Conservation (phyloP, 73 alveolate species). For the Paraurostyla sp. region DNA sequence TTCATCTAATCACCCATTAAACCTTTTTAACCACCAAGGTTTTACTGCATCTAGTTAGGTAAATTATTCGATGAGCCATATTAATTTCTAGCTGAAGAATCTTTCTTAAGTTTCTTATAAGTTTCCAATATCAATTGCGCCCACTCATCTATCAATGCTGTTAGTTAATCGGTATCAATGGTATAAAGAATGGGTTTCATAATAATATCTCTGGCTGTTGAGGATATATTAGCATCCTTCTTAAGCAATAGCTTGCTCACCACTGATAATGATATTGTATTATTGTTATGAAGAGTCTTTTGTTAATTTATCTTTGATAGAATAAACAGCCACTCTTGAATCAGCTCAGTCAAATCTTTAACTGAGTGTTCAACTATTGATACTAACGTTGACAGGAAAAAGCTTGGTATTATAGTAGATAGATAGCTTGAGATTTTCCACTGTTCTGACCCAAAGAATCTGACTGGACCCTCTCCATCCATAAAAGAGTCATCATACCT, state of each 20-base stretch:
- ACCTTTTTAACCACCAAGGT: too few relatives aligned
- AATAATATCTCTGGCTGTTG: slow-evolving; percentile 70
- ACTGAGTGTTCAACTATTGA: slow-evolving; percentile 59
- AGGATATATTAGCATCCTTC: slow-evolving; percentile 58
- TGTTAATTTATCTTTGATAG: slow-evolving; percentile 50
- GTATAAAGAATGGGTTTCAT: slow-evolving; percentile 65
- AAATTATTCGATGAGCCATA: neutral
- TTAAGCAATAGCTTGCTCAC: slow-evolving; percentile 64
- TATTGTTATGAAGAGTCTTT: slow-evolving; percentile 9
- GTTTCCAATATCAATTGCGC: slow-evolving; percentile 63
- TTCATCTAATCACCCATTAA: neutral
- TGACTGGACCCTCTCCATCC: slow-evolving; percentile 15
- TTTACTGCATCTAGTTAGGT: too few relatives aligned
- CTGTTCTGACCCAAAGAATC: slow-evolving; percentile 61
- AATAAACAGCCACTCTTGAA: slow-evolving; percentile 65
- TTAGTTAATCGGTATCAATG: slow-evolving; percentile 35
- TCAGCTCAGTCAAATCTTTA: slow-evolving; percentile 17
- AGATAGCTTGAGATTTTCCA: slow-evolving; percentile 69
- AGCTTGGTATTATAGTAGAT: slow-evolving; percentile 51
- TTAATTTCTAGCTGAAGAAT: neutral
- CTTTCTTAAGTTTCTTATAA: slow-evolving; percentile 45
- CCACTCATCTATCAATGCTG: slow-evolving; percentile 65
- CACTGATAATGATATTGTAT: slow-evolving; percentile 50
- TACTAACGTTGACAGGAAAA: slow-evolving; percentile 56
- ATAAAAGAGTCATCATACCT: neutral